A percentile compares a stretch with the other conserved stretches of the same genome.
Conservation (phyloP, 2,329 filamentous ascomycete genomes). For the Aspergillus fumigatiaffinis region DNA sequence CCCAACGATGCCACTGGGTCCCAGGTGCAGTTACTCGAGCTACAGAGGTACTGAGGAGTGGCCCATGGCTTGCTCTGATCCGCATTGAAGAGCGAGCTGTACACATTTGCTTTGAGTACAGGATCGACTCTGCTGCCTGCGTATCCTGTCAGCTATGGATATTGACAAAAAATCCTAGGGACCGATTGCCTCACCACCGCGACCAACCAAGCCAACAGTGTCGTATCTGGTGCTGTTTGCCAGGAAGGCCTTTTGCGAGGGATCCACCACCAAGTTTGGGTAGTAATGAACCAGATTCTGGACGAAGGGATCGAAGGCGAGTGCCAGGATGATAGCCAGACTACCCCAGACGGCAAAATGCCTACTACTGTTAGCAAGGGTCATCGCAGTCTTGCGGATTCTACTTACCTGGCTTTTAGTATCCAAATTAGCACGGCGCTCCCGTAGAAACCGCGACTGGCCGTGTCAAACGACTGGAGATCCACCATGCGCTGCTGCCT, state of each 20-base stretch:
- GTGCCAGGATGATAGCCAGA: constrained; percentile 7
- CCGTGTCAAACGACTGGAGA: constrained; percentile 10
- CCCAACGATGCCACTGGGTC: constrained; percentile 4
- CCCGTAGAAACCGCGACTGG: constrained; percentile 11
- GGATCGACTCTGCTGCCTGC: not conserved
- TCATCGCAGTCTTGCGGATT: not conserved
- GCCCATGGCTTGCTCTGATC: constrained; percentile 7
- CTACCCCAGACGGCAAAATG: constrained; percentile 11
- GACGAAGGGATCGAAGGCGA: constrained; percentile 14
- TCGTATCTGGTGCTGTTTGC: not conserved
- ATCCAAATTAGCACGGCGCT: constrained; percentile 11
- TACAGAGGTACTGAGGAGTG: constrained; percentile 7
- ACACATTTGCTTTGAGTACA: constrained; percentile 9
- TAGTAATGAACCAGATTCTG: constrained; percentile 14
- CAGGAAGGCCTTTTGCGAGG: constrained; percentile 1
- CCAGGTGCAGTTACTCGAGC: constrained; percentile 11
- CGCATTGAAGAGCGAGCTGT: constrained; percentile 9
- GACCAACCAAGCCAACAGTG: too few species aligned
- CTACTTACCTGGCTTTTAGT: not conserved
- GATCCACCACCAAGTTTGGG: constrained; percentile 1
- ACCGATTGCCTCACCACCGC: too few species aligned
- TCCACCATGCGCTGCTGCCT: constrained; percentile 3
- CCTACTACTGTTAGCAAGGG: not conserved
- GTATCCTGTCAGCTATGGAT: not conserved
- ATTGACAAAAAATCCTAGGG: too few species aligned